Evolutionary conservation across 2,329 filamentous ascomycete genomes (phyloP).

Genomic region (Aspergillus calidoustus): DNA sequence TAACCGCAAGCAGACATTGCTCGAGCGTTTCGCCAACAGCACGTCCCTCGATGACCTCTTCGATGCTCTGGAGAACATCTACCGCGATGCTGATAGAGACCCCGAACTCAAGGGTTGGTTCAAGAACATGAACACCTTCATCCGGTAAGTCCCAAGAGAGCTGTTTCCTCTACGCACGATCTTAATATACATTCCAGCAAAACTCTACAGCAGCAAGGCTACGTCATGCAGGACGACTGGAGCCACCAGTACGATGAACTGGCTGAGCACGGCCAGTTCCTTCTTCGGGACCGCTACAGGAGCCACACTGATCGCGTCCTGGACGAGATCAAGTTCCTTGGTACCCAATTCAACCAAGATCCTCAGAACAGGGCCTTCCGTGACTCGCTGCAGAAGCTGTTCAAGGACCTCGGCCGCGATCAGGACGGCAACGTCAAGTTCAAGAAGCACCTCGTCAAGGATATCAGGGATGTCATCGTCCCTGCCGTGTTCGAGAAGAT

Average conservation of each 20-base stretch:
- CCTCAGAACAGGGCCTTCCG: constrained; percentile 82
- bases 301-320: constrained; percentile 82
- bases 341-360: constrained; percentile 86
- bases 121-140: constrained; percentile 73
- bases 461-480: constrained; percentile 83
- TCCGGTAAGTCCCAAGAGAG: constrained; percentile 53
- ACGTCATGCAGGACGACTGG: constrained; percentile 80
- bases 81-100: constrained; percentile 83
- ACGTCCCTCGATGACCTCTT: constrained; percentile 88
- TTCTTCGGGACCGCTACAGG: constrained; percentile 87
- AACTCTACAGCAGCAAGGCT: constrained; percentile 87
- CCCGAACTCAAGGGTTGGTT: constrained; percentile 90
- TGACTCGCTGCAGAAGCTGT: constrained; percentile 77
- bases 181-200: constrained; percentile 53
- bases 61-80: constrained; percentile 81
- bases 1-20: constrained; percentile 69
- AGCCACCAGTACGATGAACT: constrained; percentile 81
- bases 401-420: constrained; percentile 87
- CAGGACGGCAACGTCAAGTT: constrained; percentile 81
- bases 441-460: constrained; percentile 91
- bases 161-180: not conserved
- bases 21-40: constrained; percentile 94
- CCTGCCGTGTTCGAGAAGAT: constrained; percentile 81
- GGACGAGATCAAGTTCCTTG: constrained; percentile 89
- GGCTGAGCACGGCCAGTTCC: constrained; percentile 81